Evolutionary conservation across 192 early-diverging fungal genomes (phyloP).

Genomic region (Backusella liffmaniae): DNA sequence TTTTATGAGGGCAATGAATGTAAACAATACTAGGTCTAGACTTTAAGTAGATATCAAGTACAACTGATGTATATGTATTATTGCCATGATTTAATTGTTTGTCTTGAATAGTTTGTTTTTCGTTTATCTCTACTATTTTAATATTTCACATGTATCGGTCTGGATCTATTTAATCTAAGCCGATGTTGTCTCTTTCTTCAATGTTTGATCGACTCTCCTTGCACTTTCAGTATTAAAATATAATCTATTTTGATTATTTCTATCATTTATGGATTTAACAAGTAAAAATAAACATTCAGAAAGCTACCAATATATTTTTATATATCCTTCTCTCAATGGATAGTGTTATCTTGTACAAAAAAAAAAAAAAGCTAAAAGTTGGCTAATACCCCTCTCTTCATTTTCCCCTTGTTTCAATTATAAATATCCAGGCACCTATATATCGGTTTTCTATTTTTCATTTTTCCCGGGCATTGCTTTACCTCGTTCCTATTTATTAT

Average conservation of each 20-base stretch:
- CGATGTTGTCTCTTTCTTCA: background rate
- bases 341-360: background rate
- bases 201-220: background rate
- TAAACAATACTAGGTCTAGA: background rate
- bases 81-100: background rate
- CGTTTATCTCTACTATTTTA: background rate
- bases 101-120: background rate
- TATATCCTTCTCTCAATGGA: background rate
- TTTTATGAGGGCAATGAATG: background rate
- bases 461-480: background rate
- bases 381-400: background rate
- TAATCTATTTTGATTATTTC: background rate
- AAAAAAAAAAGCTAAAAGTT: background rate
- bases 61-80: too few species aligned
- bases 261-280: background rate
- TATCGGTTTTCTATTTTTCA: background rate
- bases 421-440: background rate
- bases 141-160: background rate
- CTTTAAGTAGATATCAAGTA: background rate
- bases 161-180: background rate
- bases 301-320: background rate
- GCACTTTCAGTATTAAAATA: background rate
- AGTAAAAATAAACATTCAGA: background rate
- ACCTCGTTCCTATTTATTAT: background rate
- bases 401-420: conserved; percentile 2